These are phyloP conservation scores for Plasmodium falciparum DNA, from an alignment of 169 alveolate genomes.

Conservation along the genomic window DNA sequence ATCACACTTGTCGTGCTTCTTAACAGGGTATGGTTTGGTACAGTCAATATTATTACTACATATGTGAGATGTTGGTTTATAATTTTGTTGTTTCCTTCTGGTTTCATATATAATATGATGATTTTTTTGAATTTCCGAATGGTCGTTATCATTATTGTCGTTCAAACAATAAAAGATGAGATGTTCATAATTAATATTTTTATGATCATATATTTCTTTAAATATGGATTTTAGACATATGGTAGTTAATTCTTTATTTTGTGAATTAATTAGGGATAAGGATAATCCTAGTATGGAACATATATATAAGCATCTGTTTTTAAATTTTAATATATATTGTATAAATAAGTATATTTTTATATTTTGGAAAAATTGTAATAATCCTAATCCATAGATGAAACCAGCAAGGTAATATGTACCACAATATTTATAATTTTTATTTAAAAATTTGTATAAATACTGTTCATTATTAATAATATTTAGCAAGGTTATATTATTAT, in stretches of 20 bases:
- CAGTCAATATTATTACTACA: not conserved
- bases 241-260: constrained; percentile 41
- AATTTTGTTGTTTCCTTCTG: not conserved
- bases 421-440: constrained; percentile 63
- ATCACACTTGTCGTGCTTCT: too few relatives aligned
- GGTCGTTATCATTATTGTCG: constrained; percentile 4
- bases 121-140: constrained; percentile 6
- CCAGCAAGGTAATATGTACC: constrained; percentile 66
- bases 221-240: constrained; percentile 27
- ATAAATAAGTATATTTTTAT: constrained; percentile 45
- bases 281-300: constrained; percentile 63
- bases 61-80: constrained; percentile 13
- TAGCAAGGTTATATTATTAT: not conserved
- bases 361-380: constrained; percentile 62
- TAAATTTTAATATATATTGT: constrained; percentile 68
- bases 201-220: constrained; percentile 28
- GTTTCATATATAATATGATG: constrained; percentile 6
- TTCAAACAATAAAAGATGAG: constrained; percentile 21
- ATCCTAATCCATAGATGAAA: constrained; percentile 71
- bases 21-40: not conserved
- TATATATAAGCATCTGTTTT: constrained; percentile 71
- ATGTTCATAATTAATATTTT: constrained; percentile 20
- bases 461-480: constrained; percentile 52
- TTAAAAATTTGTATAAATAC: constrained; percentile 72
- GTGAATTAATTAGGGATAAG: constrained; percentile 42